Conservation (phyloP, 1,284 basidiomycete genomes). For the Thelephora terrestris region DNA sequence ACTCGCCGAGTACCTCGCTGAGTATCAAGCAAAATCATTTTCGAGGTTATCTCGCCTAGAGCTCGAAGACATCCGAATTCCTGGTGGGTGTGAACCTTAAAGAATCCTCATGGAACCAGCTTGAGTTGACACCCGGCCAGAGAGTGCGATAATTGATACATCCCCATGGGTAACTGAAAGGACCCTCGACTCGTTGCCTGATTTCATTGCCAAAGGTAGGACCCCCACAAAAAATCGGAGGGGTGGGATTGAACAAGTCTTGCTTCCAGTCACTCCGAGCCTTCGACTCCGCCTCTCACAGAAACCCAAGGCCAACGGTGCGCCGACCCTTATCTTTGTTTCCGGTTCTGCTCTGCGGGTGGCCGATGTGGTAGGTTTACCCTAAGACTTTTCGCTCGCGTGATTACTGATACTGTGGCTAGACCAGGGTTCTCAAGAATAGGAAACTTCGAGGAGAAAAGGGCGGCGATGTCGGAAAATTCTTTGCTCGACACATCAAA, state of each 20-base stretch:
- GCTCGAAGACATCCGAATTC: conserved; percentile 61
- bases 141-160: conserved; percentile 62
- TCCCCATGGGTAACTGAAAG: conserved; percentile 58
- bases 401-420: neutral
- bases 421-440: conserved; percentile 56
- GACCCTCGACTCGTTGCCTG: conserved; percentile 54
- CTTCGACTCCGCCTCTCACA: conserved; percentile 62
- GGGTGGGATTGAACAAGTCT: neutral
- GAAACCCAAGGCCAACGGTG: conserved; percentile 59
- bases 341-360: conserved; percentile 73
- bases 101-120: conserved; percentile 14
- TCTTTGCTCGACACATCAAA: conserved; percentile 83
- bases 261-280: conserved; percentile 47
- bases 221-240: neutral
- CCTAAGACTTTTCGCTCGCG: neutral
- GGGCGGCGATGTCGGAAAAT: conserved; percentile 74
- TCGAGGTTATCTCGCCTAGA: conserved; percentile 59
- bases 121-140: conserved; percentile 49
- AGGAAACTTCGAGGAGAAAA: conserved; percentile 62
- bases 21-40: conserved; percentile 55
- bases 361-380: conserved; percentile 39
- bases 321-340: conserved; percentile 71
- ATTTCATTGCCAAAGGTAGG: conserved; percentile 65
- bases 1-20: conserved; percentile 49
- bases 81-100: conserved; percentile 37